Conservation (phyloP, 1,284 basidiomycete genomes). For the Trichosporon coremiiforme region DNA sequence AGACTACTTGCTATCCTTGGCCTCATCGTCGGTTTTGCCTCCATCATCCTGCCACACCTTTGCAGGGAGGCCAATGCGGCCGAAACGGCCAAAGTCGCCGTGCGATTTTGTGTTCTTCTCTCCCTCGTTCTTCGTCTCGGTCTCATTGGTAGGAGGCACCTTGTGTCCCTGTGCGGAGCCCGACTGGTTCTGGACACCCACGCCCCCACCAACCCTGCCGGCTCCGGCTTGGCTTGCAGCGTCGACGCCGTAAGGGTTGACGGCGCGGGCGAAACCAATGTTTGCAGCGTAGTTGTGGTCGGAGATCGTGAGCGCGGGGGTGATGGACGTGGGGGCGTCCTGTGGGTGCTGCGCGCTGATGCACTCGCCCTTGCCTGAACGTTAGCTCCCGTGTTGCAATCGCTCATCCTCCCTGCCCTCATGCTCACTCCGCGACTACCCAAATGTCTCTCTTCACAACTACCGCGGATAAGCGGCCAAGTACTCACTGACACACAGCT, state of each 20-base stretch:
- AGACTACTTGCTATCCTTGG: neutral
- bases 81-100: neutral
- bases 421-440: too few relatives aligned
- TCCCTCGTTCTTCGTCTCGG: neutral
- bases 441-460: too few relatives aligned
- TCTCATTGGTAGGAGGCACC: too few relatives aligned
- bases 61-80: neutral
- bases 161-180: neutral
- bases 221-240: neutral
- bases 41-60: too few relatives aligned
- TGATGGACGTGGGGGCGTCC: neutral
- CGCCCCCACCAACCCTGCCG: too few relatives aligned
- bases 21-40: too few relatives aligned
- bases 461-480: too few relatives aligned
- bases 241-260: neutral
- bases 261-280: neutral
- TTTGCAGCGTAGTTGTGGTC: neutral
- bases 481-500: neutral
- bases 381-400: neutral
- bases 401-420: too few relatives aligned
- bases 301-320: neutral
- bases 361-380: neutral
- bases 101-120: neutral
- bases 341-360: neutral
- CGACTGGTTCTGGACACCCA: neutral